Conservation (phyloP, 441 rosid genomes). For the Euphorbia schlechtendalii region DNA sequence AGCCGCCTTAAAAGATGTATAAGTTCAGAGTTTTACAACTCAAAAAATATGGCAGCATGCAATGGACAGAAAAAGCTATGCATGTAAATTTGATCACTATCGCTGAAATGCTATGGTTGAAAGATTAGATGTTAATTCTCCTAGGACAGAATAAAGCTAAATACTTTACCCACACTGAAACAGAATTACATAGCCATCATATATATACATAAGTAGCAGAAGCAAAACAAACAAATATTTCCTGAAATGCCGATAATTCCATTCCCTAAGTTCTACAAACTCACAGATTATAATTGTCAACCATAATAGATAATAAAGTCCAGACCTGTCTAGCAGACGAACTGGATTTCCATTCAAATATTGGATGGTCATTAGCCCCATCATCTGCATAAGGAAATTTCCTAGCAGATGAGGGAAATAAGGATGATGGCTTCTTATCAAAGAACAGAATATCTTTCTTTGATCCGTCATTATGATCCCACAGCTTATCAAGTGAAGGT, state of each 20-base stretch:
- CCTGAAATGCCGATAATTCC: not conserved
- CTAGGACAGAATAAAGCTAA: no score
- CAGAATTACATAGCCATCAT: not conserved
- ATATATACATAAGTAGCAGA: not conserved
- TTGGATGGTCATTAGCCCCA: conserved; percentile 51
- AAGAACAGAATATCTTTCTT: conserved; percentile 43
- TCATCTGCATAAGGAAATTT: conserved; percentile 66
- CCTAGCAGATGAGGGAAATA: conserved; percentile 59
- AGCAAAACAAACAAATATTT: not conserved
- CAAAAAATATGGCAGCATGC: not conserved
- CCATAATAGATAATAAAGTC: not conserved
- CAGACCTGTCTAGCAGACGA: conserved; percentile 70
- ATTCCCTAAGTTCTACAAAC: not conserved
- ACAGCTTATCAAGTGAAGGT: conserved; percentile 70
- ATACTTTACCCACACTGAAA: not conserved
- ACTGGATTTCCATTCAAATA: conserved; percentile 70
- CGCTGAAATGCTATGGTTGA: conserved; percentile 7
- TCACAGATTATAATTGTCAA: conserved; percentile 1
- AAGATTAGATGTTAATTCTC: not conserved
- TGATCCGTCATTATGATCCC: conserved; percentile 52
- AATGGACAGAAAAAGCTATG: not conserved
- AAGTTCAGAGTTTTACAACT: not conserved
- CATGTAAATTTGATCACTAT: not conserved
- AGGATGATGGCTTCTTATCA: conserved; percentile 67
- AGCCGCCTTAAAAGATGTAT: conserved; percentile 3